Conservation (phyloP, 202 grass and related monocot species). For the Alloteropsis angusta region DNA sequence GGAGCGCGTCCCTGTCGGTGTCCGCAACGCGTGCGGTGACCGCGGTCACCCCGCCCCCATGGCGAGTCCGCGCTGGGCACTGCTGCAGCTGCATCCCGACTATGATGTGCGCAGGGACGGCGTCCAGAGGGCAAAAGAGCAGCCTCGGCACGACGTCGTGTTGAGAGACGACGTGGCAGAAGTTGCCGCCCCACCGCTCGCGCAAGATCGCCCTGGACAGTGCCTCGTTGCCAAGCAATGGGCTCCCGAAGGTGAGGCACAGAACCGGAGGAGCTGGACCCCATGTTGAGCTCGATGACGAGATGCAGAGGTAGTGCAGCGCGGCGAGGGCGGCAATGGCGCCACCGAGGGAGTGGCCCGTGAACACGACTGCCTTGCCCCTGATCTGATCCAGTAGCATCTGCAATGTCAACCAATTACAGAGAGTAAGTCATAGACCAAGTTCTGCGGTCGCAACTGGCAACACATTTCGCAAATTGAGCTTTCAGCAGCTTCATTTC, state of each 20-base stretch:
- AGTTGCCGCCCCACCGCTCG: constrained; percentile 65
- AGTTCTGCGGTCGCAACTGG: neutral
- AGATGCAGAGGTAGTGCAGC: constrained; percentile 70
- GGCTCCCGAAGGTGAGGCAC: constrained; percentile 84
- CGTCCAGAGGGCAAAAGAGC: constrained; percentile 58
- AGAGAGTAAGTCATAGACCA: neutral
- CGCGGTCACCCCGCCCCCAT: neutral
- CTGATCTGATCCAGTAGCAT: constrained; percentile 55
- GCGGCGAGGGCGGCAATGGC: constrained; percentile 51
- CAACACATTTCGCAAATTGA: neutral
- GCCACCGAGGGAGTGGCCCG: constrained; percentile 78
- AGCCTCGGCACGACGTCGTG: constrained; percentile 72
- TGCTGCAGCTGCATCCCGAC: constrained; percentile 37
- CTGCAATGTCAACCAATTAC: constrained; percentile 25
- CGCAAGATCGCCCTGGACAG: constrained; percentile 61
- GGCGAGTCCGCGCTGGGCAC: neutral
- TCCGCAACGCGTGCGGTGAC: neutral
- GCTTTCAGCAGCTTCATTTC: neutral
- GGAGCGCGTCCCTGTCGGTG: constrained; percentile 37
- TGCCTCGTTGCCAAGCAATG: constrained; percentile 58
- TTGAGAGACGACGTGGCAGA: constrained; percentile 74
- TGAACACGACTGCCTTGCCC: constrained; percentile 75
- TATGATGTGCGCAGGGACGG: constrained; percentile 21
- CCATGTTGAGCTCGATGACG: constrained; percentile 28
- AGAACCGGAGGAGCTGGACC: constrained; percentile 38